Percentiles rank a stretch among this genome's conserved stretches.
Evolutionary conservation across 306 rosid genomes (phyloP).

Genomic region (Cyamopsis tetragonoloba): DNA sequence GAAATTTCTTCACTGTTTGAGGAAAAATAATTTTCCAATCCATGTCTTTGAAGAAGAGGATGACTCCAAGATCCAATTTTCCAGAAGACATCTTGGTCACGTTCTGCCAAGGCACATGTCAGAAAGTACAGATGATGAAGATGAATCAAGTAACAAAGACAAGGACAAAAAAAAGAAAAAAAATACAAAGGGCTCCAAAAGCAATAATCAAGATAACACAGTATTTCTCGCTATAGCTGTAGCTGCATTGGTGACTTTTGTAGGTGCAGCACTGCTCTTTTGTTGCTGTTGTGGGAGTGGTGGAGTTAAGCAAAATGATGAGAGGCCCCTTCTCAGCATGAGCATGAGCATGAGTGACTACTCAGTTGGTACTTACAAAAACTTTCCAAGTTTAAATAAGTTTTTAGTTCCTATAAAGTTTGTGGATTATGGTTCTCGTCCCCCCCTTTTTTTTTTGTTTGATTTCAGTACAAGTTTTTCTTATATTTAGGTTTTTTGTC

Average conservation of each 20-base stretch:
- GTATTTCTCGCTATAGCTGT: conserved; percentile 43
- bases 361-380: conserved; percentile 51
- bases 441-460: too few species aligned
- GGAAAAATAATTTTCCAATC: conserved; percentile 35
- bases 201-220: conserved; percentile 5
- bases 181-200: conserved; percentile 15
- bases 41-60: conserved; percentile 48
- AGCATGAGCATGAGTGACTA: conserved; percentile 64
- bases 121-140: conserved; percentile 22
- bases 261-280: conserved; percentile 51
- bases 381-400: too few species aligned
- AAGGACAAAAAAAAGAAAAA: conserved; percentile 15
- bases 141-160: too few species aligned
- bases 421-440: too few species aligned
- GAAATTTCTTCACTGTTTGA: conserved; percentile 59
- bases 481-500: too few species aligned
- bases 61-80: conserved; percentile 39
- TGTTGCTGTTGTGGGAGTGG: conserved; percentile 46
- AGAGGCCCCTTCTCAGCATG: conserved; percentile 83
- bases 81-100: conserved; percentile 56
- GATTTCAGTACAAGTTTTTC: too few species aligned
- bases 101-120: conserved; percentile 26
- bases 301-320: conserved; percentile 51
- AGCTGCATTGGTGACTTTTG: conserved; percentile 57
- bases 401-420: too few species aligned